These are phyloP conservation scores for Penicillium sp. DNA, from an alignment of 2,329 filamentous ascomycete genomes.

Conservation along the genomic window DNA sequence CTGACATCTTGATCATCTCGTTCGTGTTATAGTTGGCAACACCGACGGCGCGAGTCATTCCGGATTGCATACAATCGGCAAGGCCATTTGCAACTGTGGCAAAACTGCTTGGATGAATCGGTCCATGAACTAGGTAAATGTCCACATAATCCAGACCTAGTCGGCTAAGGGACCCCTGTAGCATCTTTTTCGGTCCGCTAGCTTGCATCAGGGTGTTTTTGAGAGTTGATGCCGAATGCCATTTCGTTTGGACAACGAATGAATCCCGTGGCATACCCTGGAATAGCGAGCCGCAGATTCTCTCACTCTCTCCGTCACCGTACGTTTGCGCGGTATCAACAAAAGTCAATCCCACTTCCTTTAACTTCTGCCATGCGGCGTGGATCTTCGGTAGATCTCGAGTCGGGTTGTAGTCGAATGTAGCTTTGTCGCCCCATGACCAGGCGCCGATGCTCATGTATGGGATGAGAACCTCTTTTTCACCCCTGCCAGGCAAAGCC, in stretches of 20 bases:
- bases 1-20: slow-evolving; percentile 49
- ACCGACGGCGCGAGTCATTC: slow-evolving; percentile 47
- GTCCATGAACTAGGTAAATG: slow-evolving; percentile 51
- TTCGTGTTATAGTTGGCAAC: slow-evolving; percentile 50
- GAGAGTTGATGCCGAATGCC: slow-evolving; percentile 36
- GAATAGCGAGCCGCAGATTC: slow-evolving; percentile 48
- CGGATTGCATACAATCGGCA: slow-evolving; percentile 48
- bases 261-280: slow-evolving; percentile 38
- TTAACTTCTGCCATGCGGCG: slow-evolving; percentile 45
- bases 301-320: slow-evolving; percentile 48
- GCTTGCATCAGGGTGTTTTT: slow-evolving; percentile 38
- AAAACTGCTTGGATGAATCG: slow-evolving; percentile 46
- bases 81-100: slow-evolving; percentile 46
- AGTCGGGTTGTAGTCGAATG: slow-evolving; percentile 39
- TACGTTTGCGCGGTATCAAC: slow-evolving; percentile 52
- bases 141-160: slow-evolving; percentile 49
- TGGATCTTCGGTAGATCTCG: slow-evolving; percentile 38
- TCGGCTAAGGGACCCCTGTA: slow-evolving; percentile 43
- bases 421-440: slow-evolving; percentile 36
- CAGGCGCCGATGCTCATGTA: slow-evolving; percentile 34
- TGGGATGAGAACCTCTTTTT: slow-evolving; percentile 30
- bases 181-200: slow-evolving; percentile 39
- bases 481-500: slow-evolving; percentile 24
- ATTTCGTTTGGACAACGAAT: slow-evolving; percentile 50
- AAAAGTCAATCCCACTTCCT: slow-evolving; percentile 44